Conservation (phyloP, 2,329 filamentous ascomycete genomes). For the Sporothrix pseudoabietina region DNA sequence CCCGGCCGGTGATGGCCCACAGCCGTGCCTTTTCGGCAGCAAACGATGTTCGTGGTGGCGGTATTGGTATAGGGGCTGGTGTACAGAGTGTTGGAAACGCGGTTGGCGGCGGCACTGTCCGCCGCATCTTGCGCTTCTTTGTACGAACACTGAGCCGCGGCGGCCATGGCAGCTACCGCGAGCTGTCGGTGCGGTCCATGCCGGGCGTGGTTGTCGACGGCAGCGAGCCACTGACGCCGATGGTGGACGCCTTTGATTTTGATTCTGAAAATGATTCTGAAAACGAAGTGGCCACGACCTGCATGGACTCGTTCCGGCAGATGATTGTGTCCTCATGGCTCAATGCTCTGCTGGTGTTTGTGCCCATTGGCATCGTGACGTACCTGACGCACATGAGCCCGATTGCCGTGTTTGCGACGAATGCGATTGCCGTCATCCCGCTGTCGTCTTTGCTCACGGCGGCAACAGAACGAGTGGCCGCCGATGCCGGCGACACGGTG, state of each 20-base stretch:
- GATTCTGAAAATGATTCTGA: neutral
- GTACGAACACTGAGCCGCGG: conserved; percentile 10
- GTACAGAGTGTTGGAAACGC: neutral
- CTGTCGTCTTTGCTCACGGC: conserved; percentile 71
- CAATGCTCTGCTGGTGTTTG: conserved; percentile 74
- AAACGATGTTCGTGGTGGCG: neutral
- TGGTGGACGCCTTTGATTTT: conserved; percentile 3
- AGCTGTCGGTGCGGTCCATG: conserved; percentile 6
- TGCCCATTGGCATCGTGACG: conserved; percentile 74
- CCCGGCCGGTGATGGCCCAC: conserved; percentile 20
- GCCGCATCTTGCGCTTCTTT: conserved; percentile 19
- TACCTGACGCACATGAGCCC: conserved; percentile 56
- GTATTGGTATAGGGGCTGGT: neutral
- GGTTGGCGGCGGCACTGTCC: conserved; percentile 1
- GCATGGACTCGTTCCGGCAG: conserved; percentile 35
- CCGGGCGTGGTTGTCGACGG: neutral
- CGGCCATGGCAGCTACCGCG: conserved; percentile 18
- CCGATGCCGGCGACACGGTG: conserved; percentile 18
- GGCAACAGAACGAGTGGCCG: conserved; percentile 60
- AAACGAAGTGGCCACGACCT: conserved; percentile 6
- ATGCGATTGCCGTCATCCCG: conserved; percentile 74
- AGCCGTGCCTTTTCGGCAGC: conserved; percentile 21
- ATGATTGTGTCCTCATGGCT: conserved; percentile 73
- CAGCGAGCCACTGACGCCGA: conserved; percentile 2
- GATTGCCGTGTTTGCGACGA: conserved; percentile 70